Evolutionary conservation across 192 early-diverging fungal species (phyloP), one percentile per base, ranked within the genome.

Genomic region (Coemansia sp.): DNA sequence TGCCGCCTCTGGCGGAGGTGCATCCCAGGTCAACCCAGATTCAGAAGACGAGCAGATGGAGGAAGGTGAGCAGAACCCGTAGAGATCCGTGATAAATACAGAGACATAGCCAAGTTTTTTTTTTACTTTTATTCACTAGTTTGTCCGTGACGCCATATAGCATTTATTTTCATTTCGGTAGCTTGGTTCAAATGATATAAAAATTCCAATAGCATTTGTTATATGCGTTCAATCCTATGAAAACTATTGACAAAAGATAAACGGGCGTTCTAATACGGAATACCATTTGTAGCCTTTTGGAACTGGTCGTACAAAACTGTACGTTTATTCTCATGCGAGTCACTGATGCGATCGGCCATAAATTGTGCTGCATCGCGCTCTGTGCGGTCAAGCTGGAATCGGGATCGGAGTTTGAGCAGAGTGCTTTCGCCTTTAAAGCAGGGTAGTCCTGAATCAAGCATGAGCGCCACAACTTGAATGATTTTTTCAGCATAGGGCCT

Each of bases 351-450:
- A 52, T 85, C 83, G 26, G 90, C 83, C 95, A 99, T 99, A 74
- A 94, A 98, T 55, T 95, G 92, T 1, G 97, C 95, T 1, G 97
- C 97, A 19, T 85, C 86, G 44, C 92, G 85, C 55, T 99, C 97
- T 22, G 88, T 87, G 64, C 86, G 88, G 53, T 97, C 94, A 3
- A 92, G 73, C 71, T 94, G 92, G 87, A 99, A 98, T 22, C 96
- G 82, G 18, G 84, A 82, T 4, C 92, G 77, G 54, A 99, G 85
- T 49, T 93, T 94, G 28, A 76, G 80, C 62, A 96, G 84, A 3
- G 97, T 98, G 21, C 68, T 55, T 62, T 99, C 94, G 28, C 92
- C 92, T 69, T 94, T 97, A 84, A 99, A 99, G 76, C 96, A 98
- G 0, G 97, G 97, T 56, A 99, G 73, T 2, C 95, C 95, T 16